Evolutionary conservation across 192 early-diverging fungal genomes (phyloP).

Genomic region (Gamsiella multidivaricata): DNA sequence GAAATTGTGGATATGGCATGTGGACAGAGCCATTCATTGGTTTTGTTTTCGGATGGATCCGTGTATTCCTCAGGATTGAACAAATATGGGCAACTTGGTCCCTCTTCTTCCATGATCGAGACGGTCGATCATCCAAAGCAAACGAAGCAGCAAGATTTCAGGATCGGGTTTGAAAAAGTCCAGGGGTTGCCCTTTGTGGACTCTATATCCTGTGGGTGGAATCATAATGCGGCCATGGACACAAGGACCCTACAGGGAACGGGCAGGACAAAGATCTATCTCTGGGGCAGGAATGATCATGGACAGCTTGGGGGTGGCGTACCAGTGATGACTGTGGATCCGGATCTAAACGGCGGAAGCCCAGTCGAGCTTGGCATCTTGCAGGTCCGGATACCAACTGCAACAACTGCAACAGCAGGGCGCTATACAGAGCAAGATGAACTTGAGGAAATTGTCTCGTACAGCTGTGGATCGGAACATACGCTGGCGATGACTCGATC

Average conservation of each 20-base stretch:
- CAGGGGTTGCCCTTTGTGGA: slow-evolving; percentile 33
- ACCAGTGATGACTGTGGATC: neutral
- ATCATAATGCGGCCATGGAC: slow-evolving; percentile 56
- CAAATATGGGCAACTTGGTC: slow-evolving; percentile 73
- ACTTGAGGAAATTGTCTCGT: slow-evolving; percentile 23
- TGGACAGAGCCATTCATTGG: slow-evolving; percentile 71
- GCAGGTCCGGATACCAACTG: slow-evolving; percentile 20
- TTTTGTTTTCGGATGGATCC: slow-evolving; percentile 57
- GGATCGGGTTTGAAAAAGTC: slow-evolving; percentile 58
- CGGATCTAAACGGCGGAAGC: neutral
- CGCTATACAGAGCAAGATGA: neutral
- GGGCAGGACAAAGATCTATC: slow-evolving; percentile 25
- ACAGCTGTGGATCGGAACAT: slow-evolving; percentile 84
- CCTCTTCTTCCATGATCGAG: slow-evolving; percentile 1
- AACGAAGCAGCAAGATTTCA: slow-evolving; percentile 30
- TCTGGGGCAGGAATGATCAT: slow-evolving; percentile 85
- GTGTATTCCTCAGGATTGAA: slow-evolving; percentile 69
- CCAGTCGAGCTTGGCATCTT: neutral
- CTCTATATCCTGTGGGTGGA: slow-evolving; percentile 71
- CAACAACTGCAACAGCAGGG: too few species aligned
- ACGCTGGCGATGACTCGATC: slow-evolving; percentile 61
- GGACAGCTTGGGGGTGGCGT: slow-evolving; percentile 68
- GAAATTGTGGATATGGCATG: slow-evolving; percentile 66
- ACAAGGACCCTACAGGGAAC: slow-evolving; percentile 20
- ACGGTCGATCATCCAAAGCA: slow-evolving; percentile 16